Evolutionary conservation across 768 basidiomycete genomes (phyloP), one percentile per base, ranked within the genome.

Genomic region (Panaeolus cyanescens): DNA sequence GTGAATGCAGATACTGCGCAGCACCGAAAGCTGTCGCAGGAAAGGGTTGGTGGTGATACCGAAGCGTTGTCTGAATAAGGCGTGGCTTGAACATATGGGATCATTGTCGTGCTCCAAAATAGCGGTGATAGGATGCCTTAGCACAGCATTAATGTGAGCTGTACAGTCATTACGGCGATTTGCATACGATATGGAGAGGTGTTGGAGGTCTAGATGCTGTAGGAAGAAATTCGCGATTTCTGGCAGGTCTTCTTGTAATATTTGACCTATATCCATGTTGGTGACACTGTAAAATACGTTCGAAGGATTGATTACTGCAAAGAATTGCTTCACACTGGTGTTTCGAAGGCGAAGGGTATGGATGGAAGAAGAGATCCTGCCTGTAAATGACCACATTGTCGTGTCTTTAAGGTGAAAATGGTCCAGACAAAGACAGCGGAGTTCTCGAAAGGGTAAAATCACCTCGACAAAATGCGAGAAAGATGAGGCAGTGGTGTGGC

Each of bases 1-100:
- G 3, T 66, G 53, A 40, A 66, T 59, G 15, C 59, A 60, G 36
- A 66, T 53, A 13, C 22, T 33, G 12, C 19, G 57, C 10, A 66
- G 65, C 17, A 5, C 31, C 15, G 50, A 54, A 32, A 62, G 53
- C 7, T 34, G 12, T 3, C 54, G 15, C 36, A 67, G 13, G 17
- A 39, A 33, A 7, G 31, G 31, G 59, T 63, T 64, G n/a, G 58
- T 10, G 1, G 55, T n/a, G 25, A 60, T n/a, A 1, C 63, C 63
- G 30, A 54, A 62, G 22, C 31, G n/a, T n/a, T n/a, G n/a, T n/a
- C n/a, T n/a, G n/a, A n/a, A n/a, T n/a, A n/a, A n/a, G n/a, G n/a
- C n/a, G n/a, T n/a, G n/a, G n/a, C n/a, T n/a, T n/a, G n/a, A n/a
- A n/a, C n/a, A n/a, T n/a, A n/a, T n/a, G n/a, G n/a, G n/a, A n/a